These are phyloP conservation scores for Chlorociboria aeruginascens DNA, from an alignment of 495 filamentous ascomycete species.

Conservation along the genomic window DNA sequence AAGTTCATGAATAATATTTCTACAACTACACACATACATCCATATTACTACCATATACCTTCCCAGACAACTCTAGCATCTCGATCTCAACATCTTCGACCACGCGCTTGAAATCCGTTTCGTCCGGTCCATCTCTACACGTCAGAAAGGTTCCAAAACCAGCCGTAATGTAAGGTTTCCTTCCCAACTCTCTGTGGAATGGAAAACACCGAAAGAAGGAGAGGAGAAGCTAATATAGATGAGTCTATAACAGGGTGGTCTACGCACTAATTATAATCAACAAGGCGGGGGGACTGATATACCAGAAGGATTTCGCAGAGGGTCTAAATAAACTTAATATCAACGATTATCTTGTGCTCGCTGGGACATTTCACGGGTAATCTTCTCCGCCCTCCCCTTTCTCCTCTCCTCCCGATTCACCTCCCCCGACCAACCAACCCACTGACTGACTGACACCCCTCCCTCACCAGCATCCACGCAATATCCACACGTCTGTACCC, in stretches of 20 bases:
- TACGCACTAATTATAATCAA: conserved; percentile 94
- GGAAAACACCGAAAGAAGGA: neutral
- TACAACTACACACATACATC: too few species aligned
- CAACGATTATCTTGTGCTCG: conserved; percentile 95
- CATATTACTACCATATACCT: too few species aligned
- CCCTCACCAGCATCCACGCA: conserved; percentile 59
- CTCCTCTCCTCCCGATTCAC: conserved; percentile 1
- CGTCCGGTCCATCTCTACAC: neutral
- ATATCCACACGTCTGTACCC: conserved; percentile 76
- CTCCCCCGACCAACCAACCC: neutral
- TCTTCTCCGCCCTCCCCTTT: conserved; percentile 10
- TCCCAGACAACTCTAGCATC: too few species aligned
- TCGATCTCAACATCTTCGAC: neutral
- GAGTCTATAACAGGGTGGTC: conserved; percentile 64
- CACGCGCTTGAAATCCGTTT: neutral
- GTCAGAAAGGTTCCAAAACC: too few species aligned
- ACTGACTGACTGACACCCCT: neutral
- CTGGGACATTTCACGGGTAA: conserved; percentile 92
- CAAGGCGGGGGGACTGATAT: conserved; percentile 93
- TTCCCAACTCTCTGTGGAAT: neutral
- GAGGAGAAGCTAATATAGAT: neutral
- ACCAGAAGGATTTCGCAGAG: conserved; percentile 82
- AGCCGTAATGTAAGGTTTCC: neutral
- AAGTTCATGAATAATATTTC: too few species aligned
- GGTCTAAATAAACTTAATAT: conserved; percentile 73